Evolutionary conservation across 108 stramenopile genomes (phyloP).

Genomic region (Cyclotella atomus): DNA sequence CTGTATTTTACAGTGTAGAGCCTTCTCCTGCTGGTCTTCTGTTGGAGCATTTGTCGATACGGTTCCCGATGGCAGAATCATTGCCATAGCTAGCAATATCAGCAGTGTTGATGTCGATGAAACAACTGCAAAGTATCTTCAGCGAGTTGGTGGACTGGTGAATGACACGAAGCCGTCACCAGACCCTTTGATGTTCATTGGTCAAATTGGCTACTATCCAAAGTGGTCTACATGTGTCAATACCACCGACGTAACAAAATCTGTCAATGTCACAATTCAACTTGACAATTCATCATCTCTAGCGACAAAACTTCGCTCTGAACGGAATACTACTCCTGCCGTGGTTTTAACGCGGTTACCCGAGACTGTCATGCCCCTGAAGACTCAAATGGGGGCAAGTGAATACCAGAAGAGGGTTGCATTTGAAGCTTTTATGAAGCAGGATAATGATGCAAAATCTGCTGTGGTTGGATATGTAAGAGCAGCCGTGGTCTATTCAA

Average conservation of each 20-base stretch:
- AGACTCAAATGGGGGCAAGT: constrained; percentile 61
- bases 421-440: constrained; percentile 54
- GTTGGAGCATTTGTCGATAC: constrained; percentile 53
- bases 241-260: constrained; percentile 21
- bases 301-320: constrained; percentile 40
- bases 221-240: constrained; percentile 63
- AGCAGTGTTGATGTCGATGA: constrained; percentile 3
- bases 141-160: constrained; percentile 46
- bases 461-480: constrained; percentile 62
- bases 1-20: constrained; percentile 72
- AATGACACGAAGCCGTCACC: constrained; percentile 9
- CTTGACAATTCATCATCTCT: constrained; percentile 9
- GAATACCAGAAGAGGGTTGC: constrained; percentile 70
- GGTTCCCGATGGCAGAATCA: constrained; percentile 61
- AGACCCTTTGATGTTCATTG: constrained; percentile 50
- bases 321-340: constrained; percentile 51
- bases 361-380: constrained; percentile 72
- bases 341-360: constrained; percentile 67
- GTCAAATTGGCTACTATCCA: constrained; percentile 70
- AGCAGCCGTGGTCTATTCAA: not conserved
- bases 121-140: constrained; percentile 4
- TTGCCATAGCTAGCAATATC: constrained; percentile 56
- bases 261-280: constrained; percentile 36
- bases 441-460: constrained; percentile 16
- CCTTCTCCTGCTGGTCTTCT: constrained; percentile 56